Conservation (phyloP, 768 basidiomycete genomes). For the Epithele typhae region DNA sequence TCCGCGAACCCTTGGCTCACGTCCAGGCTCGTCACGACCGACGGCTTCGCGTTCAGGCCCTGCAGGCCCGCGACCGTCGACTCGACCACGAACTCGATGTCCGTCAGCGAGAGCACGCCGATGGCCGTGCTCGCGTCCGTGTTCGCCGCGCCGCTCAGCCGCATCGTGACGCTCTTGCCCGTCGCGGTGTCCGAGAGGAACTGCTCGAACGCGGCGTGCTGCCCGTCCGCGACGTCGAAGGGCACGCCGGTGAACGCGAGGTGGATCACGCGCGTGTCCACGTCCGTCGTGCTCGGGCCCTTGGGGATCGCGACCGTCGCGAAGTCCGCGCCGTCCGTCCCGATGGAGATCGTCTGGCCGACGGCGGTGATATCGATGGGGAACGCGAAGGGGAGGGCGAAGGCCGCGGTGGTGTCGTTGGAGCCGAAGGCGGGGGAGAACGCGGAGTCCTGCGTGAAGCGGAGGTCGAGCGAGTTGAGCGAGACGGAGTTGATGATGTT, state of each 20-base stretch:
- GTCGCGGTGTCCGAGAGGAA: conserved; percentile 62
- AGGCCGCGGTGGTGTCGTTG: conserved; percentile 55
- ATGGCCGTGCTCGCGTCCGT: conserved; percentile 62
- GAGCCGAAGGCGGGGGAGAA: conserved; percentile 58
- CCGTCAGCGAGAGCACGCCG: conserved; percentile 52
- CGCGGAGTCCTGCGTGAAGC: conserved; percentile 54
- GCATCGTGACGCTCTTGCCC: conserved; percentile 40
- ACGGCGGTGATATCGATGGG: conserved; percentile 62
- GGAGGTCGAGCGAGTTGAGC: conserved; percentile 53
- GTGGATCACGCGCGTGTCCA: conserved; percentile 56
- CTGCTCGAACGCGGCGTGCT: conserved; percentile 49
- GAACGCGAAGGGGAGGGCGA: conserved; percentile 66
- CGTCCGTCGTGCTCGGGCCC: conserved; percentile 54
- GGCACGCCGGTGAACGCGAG: conserved; percentile 57
- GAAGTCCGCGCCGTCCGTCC: conserved; percentile 48
- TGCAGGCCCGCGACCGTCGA: conserved; percentile 60
- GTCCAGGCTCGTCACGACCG: conserved; percentile 53
- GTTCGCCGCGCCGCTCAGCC: conserved; percentile 46
- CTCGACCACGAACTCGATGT: conserved; percentile 55
- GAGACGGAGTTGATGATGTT: conserved; percentile 61
- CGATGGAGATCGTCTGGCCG: conserved; percentile 54
- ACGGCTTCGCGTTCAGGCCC: conserved; percentile 56
- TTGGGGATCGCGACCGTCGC: conserved; percentile 59
- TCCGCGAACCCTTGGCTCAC: conserved; percentile 64
- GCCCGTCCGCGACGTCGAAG: conserved; percentile 47